phyloP scores from a whole-genome alignment of 768 basidiomycete genomes.

The Boletellus emodensis region DNA sequence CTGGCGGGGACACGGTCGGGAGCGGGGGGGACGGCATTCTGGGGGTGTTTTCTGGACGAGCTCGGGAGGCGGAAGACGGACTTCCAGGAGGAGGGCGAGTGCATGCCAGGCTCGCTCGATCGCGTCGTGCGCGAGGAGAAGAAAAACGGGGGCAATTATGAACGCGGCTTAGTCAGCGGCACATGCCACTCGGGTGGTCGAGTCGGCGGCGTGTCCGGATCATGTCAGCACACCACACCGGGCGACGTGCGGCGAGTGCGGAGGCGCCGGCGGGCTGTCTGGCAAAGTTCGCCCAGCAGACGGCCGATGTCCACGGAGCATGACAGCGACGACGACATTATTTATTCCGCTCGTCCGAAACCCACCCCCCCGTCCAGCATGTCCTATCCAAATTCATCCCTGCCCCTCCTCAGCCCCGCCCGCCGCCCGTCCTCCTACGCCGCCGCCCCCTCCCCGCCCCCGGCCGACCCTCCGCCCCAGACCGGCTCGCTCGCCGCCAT shows the following conservation, averaged over 20 bases:
- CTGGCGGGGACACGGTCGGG: constrained; percentile 41
- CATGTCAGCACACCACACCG: too few relatives aligned
- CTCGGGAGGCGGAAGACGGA: constrained; percentile 69
- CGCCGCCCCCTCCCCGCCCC: constrained; percentile 31
- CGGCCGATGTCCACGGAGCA: constrained; percentile 28
- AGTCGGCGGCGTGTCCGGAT: too few relatives aligned
- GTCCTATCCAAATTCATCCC: constrained; percentile 42
- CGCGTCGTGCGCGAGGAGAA: constrained; percentile 7
- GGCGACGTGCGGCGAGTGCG: constrained; percentile 11
- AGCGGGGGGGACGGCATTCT: constrained; percentile 36
- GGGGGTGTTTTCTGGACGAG: constrained; percentile 55
- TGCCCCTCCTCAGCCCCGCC: constrained; percentile 48
- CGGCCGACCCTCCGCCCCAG: constrained; percentile 31
- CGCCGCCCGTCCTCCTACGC: constrained; percentile 38
- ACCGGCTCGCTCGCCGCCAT: constrained; percentile 60
- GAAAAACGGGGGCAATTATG: neutral
- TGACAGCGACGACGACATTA: constrained; percentile 24
- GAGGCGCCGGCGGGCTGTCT: neutral
- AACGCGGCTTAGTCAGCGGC: neutral
- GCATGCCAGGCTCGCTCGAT: constrained; percentile 23
- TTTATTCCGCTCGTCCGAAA: constrained; percentile 17
- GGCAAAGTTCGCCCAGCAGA: too few relatives aligned
- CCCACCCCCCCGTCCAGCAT: constrained; percentile 20
- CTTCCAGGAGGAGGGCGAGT: constrained; percentile 50
- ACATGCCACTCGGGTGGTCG: too few relatives aligned